Base-by-base conservation (phyloP, 2,329 filamentous ascomycete species). In the Colletotrichum scovillei region DNA sequence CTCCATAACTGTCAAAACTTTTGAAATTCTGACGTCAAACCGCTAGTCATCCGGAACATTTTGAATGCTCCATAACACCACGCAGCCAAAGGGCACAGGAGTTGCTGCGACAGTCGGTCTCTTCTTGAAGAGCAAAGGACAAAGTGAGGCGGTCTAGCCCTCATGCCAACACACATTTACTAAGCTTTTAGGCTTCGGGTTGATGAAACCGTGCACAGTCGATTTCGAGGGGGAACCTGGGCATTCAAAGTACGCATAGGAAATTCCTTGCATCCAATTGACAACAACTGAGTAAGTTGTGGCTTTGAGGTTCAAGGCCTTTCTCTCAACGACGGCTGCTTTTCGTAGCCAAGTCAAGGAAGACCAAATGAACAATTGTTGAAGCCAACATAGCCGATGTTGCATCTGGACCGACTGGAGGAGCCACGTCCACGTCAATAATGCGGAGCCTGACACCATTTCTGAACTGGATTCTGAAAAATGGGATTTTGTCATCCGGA, bases 21-120 rank as follows among this genome's bases (percentile, higher is more conserved):
- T 22, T 35, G 11, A 5, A 49, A 22, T 32, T 62, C 67, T 73
- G 67, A 73, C 56, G 60, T 73, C 49, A 49, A 69, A 62, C 22
- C 16, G 24, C 53, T 60, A 82, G 79, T 65, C 79, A 82, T 63
- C 80, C 80, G 19, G 75, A 81, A 69, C 80, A 79, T 65, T 81
- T 81, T 69, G 76, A 79, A 28, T 81, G 80, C 67, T 74, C 68
- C n/a, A 72, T 74, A 46, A 68, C 57, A 28, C 63, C 72, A 26
- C 72, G 72, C 63, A 72, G 52, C 58, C 28, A 63, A n/a, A 63
- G 42, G 52, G 68, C 67, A 6, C 60, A 63, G 30, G 55, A 64
- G 30, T 42, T 73, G 56, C 67, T 73, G 59, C 55, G 60, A 38
- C 67, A 62, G 49, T 62, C 70, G 2, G 9, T 66, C 12, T 55